A percentile compares a stretch with the other conserved stretches of the same genome.
Conservation (phyloP, 2,329 filamentous ascomycete genomes). For the Cladophialophora chaetospira region DNA sequence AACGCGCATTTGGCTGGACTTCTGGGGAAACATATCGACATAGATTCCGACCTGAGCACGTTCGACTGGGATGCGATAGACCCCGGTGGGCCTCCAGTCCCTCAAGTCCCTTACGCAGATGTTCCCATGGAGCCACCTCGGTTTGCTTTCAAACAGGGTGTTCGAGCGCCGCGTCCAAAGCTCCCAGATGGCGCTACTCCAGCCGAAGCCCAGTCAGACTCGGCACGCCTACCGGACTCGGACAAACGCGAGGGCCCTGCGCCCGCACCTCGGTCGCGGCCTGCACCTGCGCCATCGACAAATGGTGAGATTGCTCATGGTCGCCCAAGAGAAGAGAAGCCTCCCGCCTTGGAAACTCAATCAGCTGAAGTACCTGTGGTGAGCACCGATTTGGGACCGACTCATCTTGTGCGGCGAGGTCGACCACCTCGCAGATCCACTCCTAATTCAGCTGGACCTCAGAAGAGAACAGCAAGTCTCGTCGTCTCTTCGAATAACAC, state of each 20-base stretch:
- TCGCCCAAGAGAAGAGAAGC: neutral
- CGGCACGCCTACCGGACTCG: conserved; percentile 22
- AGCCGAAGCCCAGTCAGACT: neutral
- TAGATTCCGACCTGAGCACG: conserved; percentile 58
- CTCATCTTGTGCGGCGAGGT: neutral
- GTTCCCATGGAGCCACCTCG: conserved; percentile 32
- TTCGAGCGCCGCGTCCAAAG: conserved; percentile 6
- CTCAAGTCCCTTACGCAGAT: conserved; percentile 35
- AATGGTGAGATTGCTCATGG: neutral
- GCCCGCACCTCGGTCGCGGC: neutral
- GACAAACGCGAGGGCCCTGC: conserved; percentile 22
- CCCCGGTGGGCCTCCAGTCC: conserved; percentile 50
- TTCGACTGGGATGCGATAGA: conserved; percentile 65
- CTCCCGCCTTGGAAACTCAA: neutral
- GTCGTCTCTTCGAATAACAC: neutral
- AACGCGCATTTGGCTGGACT: conserved; percentile 61
- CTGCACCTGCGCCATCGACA: neutral
- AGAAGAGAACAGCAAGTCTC: conserved; percentile 2
- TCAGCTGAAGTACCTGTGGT: neutral
- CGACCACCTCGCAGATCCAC: neutral
- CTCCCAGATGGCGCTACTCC: neutral
- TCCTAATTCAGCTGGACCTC: conserved; percentile 4
- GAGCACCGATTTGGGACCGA: neutral
- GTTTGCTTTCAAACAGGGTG: conserved; percentile 28
- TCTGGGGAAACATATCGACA: conserved; percentile 43